phyloP scores from a whole-genome alignment of 2,329 filamentous ascomycete genomes.

The Periglandula ipomoeae region DNA sequence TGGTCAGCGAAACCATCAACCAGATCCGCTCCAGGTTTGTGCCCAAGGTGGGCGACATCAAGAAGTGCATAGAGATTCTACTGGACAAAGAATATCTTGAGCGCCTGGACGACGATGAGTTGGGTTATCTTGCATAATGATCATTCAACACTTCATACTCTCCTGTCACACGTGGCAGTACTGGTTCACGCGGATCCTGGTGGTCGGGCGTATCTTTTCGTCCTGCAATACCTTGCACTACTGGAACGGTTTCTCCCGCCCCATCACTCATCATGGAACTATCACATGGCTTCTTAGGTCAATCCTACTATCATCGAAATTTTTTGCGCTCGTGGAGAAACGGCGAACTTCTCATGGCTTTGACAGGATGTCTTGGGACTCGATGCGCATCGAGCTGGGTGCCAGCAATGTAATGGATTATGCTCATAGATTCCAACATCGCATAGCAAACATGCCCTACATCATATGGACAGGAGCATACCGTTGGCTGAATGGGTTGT shows the following conservation, averaged over 20 bases:
- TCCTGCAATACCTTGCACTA: no score
- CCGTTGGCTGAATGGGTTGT: not conserved
- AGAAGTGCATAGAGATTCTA: constrained; percentile 98
- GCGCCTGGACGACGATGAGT: constrained; percentile 85
- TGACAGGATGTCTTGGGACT: not conserved
- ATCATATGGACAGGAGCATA: not conserved
- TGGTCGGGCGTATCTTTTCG: no score
- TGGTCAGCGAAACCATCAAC: constrained; percentile 90
- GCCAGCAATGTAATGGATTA: not conserved
- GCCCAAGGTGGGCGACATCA: constrained; percentile 91
- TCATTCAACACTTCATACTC: not conserved
- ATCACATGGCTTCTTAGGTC: no score
- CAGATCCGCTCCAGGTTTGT: constrained; percentile 91
- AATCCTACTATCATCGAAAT: no score
- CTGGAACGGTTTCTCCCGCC: no score
- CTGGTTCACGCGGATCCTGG: not conserved
- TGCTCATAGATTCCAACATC: not conserved
- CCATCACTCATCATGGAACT: no score
- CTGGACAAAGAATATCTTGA: constrained; percentile 99
- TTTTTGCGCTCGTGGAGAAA: no score
- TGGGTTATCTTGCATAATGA: constrained; percentile 76
- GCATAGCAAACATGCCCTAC: not conserved
- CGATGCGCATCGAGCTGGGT: not conserved
- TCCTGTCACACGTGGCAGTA: not conserved
- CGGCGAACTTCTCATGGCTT: not conserved